These are phyloP conservation scores for Fusarium algeriense DNA, from an alignment of 2,329 filamentous ascomycete species.

Conservation along the genomic window DNA sequence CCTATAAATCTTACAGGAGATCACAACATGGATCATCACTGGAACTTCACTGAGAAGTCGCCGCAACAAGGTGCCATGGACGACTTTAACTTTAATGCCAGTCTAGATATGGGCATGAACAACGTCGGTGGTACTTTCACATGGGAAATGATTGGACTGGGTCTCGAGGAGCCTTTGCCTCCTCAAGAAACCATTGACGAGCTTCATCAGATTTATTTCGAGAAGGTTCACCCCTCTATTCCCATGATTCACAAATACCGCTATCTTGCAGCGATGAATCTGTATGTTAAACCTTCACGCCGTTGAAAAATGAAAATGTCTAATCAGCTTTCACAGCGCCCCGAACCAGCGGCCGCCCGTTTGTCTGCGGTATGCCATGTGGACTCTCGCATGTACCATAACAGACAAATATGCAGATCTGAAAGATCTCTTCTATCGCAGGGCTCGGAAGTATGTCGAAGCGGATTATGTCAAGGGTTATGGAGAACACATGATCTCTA, in stretches of 20 bases:
- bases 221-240: slow-evolving; percentile 86
- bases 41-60: slow-evolving; percentile 68
- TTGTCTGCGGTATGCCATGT: slow-evolving; percentile 92
- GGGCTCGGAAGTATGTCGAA: slow-evolving; percentile 90
- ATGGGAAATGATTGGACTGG: slow-evolving; percentile 80
- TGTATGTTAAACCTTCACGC: slow-evolving; percentile 61
- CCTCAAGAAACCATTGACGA: slow-evolving; percentile 79
- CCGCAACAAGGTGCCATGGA: slow-evolving; percentile 63
- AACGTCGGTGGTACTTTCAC: slow-evolving; percentile 70
- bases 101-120: slow-evolving; percentile 63
- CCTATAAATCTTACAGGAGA: slow-evolving; percentile 61
- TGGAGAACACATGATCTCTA: slow-evolving; percentile 87
- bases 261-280: slow-evolving; percentile 88
- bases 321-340: slow-evolving; percentile 60
- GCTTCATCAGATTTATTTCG: slow-evolving; percentile 89
- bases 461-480: slow-evolving; percentile 91
- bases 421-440: slow-evolving; percentile 89
- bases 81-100: slow-evolving; percentile 69
- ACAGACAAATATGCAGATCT: slow-evolving; percentile 83
- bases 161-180: slow-evolving; percentile 70
- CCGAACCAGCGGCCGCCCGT: slow-evolving; percentile 88
- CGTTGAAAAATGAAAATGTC: background rate
- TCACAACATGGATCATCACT: slow-evolving; percentile 63
- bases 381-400: slow-evolving; percentile 90
- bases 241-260: slow-evolving; percentile 92